These are phyloP conservation scores for Geranium incanum DNA, from an alignment of 441 rosid genomes.

Conservation along the genomic window DNA sequence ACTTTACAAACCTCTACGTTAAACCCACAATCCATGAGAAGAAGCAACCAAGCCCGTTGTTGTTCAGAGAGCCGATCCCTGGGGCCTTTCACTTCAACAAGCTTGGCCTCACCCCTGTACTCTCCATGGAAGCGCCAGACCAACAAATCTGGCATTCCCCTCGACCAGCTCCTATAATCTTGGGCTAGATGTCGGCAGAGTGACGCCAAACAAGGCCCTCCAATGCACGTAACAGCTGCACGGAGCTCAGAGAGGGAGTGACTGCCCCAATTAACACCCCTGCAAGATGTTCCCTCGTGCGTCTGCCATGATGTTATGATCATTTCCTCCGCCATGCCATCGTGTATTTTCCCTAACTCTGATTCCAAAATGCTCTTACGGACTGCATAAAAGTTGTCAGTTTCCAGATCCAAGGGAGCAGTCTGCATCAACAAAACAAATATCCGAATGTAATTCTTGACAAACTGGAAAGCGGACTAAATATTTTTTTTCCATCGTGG, in stretches of 20 bases:
- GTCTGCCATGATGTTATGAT: conserved; percentile 67
- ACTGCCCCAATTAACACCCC: conserved; percentile 72
- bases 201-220: conserved; percentile 68
- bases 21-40: conserved; percentile 80
- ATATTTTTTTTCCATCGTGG: too few relatives aligned
- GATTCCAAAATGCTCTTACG: conserved; percentile 53
- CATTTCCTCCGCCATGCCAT: conserved; percentile 82
- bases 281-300: conserved; percentile 58
- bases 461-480: too few relatives aligned
- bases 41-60: conserved; percentile 79
- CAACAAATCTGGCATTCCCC: conserved; percentile 92
- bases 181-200: conserved; percentile 62
- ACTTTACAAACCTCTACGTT: conserved; percentile 76
- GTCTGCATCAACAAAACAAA: conserved; percentile 32
- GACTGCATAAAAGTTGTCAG: conserved; percentile 54
- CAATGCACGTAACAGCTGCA: conserved; percentile 70
- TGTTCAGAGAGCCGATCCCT: conserved; percentile 81
- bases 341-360: conserved; percentile 47
- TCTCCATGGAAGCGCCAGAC: conserved; percentile 77
- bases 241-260: conserved; percentile 66
- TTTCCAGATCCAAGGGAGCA: conserved; percentile 78
- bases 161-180: conserved; percentile 81
- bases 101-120: conserved; percentile 84
- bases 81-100: conserved; percentile 88
- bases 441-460: neutral